Evolutionary conservation across 257 asterid species (phyloP).

Genomic region (Linderniella brevidens): DNA sequence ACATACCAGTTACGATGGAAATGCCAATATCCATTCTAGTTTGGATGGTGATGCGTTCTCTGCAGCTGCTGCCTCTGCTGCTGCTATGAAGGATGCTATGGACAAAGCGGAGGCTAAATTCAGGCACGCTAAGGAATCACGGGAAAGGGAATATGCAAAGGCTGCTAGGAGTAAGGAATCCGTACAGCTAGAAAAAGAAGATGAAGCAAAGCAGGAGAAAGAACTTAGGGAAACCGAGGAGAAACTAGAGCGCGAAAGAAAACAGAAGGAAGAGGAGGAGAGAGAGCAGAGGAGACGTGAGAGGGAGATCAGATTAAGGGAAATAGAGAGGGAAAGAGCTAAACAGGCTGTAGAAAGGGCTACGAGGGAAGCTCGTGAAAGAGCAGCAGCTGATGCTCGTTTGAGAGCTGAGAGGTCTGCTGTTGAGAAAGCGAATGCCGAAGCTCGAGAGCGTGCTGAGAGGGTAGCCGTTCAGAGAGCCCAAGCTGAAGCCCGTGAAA

Average conservation of each 20-base stretch:
- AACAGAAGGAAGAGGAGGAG: conserved; percentile 60
- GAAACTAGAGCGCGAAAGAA: conserved; percentile 54
- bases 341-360: conserved; percentile 95
- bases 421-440: conserved; percentile 60
- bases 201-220: conserved; percentile 41
- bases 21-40: conserved; percentile 25
- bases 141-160: conserved; percentile 85
- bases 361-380: conserved; percentile 90
- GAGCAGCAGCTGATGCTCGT: conserved; percentile 58
- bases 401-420: conserved; percentile 62
- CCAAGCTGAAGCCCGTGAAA: conserved; percentile 70
- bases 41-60: conserved; percentile 56
- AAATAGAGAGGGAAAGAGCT: conserved; percentile 60
- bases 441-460: conserved; percentile 76
- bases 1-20: conserved; percentile 29
- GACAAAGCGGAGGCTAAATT: conserved; percentile 96
- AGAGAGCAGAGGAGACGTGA: conserved; percentile 67
- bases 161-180: conserved; percentile 59
- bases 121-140: conserved; percentile 89
- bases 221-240: conserved; percentile 63
- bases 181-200: conserved; percentile 39
- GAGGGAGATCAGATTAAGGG: conserved; percentile 21
- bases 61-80: conserved; percentile 89
- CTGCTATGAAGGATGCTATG: conserved; percentile 99
- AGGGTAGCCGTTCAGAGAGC: conserved; percentile 65